Conservation (phyloP, 805 yeast genomes). For the Schizosaccharomyces osmophilus region DNA sequence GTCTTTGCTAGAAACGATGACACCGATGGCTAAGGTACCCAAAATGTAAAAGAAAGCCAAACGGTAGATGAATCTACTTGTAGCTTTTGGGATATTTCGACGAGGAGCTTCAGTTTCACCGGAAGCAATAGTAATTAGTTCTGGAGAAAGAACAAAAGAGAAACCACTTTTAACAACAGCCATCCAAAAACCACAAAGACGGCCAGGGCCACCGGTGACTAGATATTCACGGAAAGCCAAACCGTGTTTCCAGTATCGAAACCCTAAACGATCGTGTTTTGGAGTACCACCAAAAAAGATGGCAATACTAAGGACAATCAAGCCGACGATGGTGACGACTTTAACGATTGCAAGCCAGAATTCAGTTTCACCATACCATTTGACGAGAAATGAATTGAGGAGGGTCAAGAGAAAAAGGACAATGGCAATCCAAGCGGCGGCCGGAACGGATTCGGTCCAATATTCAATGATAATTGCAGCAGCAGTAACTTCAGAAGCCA, state of each 20-base stretch:
- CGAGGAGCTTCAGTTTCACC: slow-evolving; percentile 55
- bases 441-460: slow-evolving; percentile 22
- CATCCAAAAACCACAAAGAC: slow-evolving; percentile 47
- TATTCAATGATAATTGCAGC: slow-evolving; percentile 31
- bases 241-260: slow-evolving; percentile 37
- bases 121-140: slow-evolving; percentile 49
- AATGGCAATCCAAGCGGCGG: slow-evolving; percentile 34
- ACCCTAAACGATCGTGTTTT: slow-evolving; percentile 31
- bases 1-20: slow-evolving; percentile 46
- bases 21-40: slow-evolving; percentile 31
- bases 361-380: slow-evolving; percentile 45
- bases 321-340: slow-evolving; percentile 33
- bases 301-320: slow-evolving; percentile 33
- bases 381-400: slow-evolving; percentile 31
- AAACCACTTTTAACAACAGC: slow-evolving; percentile 62
- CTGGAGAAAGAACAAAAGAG: slow-evolving; percentile 47
- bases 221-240: slow-evolving; percentile 32
- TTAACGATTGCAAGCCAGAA: slow-evolving; percentile 34
- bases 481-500: slow-evolving; percentile 44
- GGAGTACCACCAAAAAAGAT: slow-evolving; percentile 36
- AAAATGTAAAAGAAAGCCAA: slow-evolving; percentile 45
- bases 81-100: slow-evolving; percentile 41
- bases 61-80: slow-evolving; percentile 68
- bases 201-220: slow-evolving; percentile 16
- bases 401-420: slow-evolving; percentile 26